Base-by-base conservation (phyloP, 805 yeast genomes). In the Groenewaldozyma salmanticensis region DNA sequence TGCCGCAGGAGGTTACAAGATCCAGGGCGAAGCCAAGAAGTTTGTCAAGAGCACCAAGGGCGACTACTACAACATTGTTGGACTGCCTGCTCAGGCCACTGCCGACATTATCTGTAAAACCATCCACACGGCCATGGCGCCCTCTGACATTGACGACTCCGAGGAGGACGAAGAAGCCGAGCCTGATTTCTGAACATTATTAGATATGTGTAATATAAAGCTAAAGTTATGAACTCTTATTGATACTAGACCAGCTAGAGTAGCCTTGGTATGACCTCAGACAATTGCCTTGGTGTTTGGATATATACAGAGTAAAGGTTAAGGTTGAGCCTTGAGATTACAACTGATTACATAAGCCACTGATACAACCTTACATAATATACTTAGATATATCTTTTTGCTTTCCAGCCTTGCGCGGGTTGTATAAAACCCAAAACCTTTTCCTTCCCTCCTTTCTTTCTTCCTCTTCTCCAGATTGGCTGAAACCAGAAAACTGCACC, bases 1-100 rank as follows among this genome's bases (percentile, higher is more conserved):
- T 37, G 96, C 84, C 1, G 95, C 97, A 2, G 98, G 96, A 4
- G 98, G 98, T 1, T 88, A 84, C 63, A 78, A 77, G 51, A 78
- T 81, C 44, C 97, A 90, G 60, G 83, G 79, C 0, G 56, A 58
- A 6, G 77, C 81, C 1, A 53, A 57, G 27, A 54, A 79, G 29
- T 61, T 90, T 47, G 74, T 92, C 48, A 60, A 67, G 17, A 60
- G 62, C 13, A 71, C 87, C 9, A 67, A 68, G 1, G 98, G 98
- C 0, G 97, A 90, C 57, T 84, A 74, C 54, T 77, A 71, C 60
- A 90, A 86, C 56, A 82, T 85, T 11, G 90, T 90, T 3, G 98
- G 98, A 0, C 63, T 90, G 42, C 97, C 98, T 1, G 72, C 76
- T 20, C 67, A 71, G 35, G 65, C 61, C 27, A 76, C 90, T 0